phyloP scores from a whole-genome alignment of 768 basidiomycete species.

The Piloderma croceum region DNA sequence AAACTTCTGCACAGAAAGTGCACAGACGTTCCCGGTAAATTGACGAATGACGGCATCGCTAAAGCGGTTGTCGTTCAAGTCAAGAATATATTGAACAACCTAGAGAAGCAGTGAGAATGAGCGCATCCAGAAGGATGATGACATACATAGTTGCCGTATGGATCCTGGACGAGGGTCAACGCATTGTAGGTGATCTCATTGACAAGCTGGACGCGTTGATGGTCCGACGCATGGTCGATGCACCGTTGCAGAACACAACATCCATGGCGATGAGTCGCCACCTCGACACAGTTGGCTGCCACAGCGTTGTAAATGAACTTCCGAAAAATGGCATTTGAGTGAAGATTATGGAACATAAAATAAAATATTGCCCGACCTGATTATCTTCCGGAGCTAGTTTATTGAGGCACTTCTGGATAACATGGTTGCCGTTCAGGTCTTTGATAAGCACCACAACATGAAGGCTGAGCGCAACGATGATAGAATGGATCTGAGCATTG shows the following conservation, averaged over 20 bases:
- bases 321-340: neutral
- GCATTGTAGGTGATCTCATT: constrained; percentile 99
- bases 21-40: constrained; percentile 96
- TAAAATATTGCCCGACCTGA: constrained; percentile 51
- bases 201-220: constrained; percentile 92
- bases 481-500: constrained; percentile 89
- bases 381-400: constrained; percentile 98
- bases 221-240: constrained; percentile 95
- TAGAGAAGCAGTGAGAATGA: constrained; percentile 23
- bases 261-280: constrained; percentile 95
- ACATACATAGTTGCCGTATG: constrained; percentile 85
- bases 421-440: constrained; percentile 94
- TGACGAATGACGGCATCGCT: constrained; percentile 97
- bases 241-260: constrained; percentile 98
- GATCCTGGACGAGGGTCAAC: constrained; percentile 95
- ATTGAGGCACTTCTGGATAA: constrained; percentile 99
- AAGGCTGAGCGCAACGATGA: constrained; percentile 92
- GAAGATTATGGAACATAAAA: constrained; percentile 1
- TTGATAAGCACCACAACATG: constrained; percentile 99
- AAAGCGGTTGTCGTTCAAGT: constrained; percentile 97
- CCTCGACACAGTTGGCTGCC: constrained; percentile 97
- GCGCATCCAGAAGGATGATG: neutral
- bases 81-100: constrained; percentile 98
- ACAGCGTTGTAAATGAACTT: constrained; percentile 99
- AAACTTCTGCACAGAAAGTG: constrained; percentile 97